Conservation (phyloP, 179 eudicot genomes). For the Silene noctiflora region DNA sequence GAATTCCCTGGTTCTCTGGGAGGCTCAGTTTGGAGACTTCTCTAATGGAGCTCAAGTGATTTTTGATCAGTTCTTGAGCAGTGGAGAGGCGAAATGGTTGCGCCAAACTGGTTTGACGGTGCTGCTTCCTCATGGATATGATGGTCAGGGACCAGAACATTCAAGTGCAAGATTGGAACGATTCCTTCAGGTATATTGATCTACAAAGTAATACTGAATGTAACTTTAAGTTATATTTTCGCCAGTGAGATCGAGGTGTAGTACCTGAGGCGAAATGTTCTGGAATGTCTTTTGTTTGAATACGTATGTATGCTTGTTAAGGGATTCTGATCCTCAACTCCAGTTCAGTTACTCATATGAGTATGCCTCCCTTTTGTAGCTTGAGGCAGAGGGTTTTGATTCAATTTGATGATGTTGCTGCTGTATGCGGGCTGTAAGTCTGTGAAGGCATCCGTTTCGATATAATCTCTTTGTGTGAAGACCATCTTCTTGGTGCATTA, state of each 20-base stretch:
- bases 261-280: neutral
- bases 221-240: neutral
- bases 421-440: neutral
- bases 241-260: neutral
- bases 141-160: slow-evolving; percentile 40
- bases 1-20: slow-evolving; percentile 32
- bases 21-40: slow-evolving; percentile 40
- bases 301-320: neutral
- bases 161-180: slow-evolving; percentile 37
- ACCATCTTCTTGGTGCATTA: neutral
- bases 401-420: neutral
- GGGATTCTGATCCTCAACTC: slow-evolving; percentile 11
- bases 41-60: slow-evolving; percentile 35
- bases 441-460: no score
- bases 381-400: neutral
- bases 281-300: neutral
- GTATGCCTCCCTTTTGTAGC: neutral
- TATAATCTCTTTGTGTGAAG: neutral
- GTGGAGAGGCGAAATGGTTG: slow-evolving; percentile 38
- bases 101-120: slow-evolving; percentile 35
- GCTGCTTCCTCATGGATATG: slow-evolving; percentile 37
- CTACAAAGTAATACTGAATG: neutral
- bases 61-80: slow-evolving; percentile 36
- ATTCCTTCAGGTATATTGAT: slow-evolving; percentile 30
- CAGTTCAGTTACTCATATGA: neutral